Evolutionary conservation across 1,284 basidiomycete genomes (phyloP).

Genomic region (Leccinum olivaceoglutinosum): DNA sequence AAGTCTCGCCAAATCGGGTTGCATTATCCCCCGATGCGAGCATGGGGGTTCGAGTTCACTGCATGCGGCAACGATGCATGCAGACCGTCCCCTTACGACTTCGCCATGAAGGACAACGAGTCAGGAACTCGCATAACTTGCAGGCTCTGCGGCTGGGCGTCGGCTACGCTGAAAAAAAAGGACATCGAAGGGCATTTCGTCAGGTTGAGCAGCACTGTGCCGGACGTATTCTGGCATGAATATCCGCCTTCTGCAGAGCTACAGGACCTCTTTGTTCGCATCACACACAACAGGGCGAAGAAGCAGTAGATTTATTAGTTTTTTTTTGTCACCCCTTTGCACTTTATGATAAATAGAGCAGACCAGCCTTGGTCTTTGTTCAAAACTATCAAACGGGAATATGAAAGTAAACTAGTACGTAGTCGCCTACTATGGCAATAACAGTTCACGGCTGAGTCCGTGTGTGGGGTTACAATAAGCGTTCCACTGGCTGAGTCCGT

Average conservation of each 20-base stretch:
- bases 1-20: background rate
- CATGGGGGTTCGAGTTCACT: conserved; percentile 4
- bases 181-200: background rate
- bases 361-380: too few relatives aligned
- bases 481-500: too few relatives aligned
- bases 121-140: background rate
- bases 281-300: background rate
- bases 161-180: background rate
- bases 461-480: too few relatives aligned
- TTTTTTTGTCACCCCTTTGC: too few relatives aligned
- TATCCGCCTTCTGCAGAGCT: background rate
- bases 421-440: too few relatives aligned
- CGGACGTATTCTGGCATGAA: conserved; percentile 5
- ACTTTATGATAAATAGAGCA: too few relatives aligned
- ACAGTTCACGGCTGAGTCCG: too few relatives aligned
- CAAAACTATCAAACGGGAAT: too few relatives aligned
- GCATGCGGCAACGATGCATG: background rate
- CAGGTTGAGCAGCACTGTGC: background rate
- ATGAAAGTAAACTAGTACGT: too few relatives aligned
- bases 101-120: background rate
- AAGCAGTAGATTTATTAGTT: background rate
- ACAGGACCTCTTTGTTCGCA: background rate
- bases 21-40: background rate
- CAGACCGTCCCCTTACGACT: background rate
- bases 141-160: background rate